Evolutionary conservation across 345 rosid genomes (phyloP).

Genomic region (Noccaea bulbosa): DNA sequence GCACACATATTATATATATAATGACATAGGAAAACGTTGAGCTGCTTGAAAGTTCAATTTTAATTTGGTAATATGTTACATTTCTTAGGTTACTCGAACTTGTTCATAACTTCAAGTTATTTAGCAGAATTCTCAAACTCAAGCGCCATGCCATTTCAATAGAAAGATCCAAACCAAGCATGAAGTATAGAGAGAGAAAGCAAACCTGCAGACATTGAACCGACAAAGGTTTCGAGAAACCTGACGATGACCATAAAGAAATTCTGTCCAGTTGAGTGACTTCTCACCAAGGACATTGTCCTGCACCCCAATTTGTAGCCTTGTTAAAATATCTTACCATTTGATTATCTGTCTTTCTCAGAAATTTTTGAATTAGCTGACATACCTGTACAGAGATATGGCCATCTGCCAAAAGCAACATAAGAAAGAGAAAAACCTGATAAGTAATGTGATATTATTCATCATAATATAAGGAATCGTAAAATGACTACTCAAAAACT

Average conservation of each 20-base stretch:
- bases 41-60: constrained; percentile 23
- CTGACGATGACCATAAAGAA: constrained; percentile 80
- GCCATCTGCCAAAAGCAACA: constrained; percentile 72
- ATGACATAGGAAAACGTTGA: constrained; percentile 17
- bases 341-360: constrained; percentile 16
- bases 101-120: constrained; percentile 1
- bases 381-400: constrained; percentile 94
- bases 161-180: constrained; percentile 21
- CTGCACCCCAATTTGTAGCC: constrained; percentile 56
- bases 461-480: constrained; percentile 28
- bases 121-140: constrained; percentile 13
- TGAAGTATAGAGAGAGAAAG: constrained; percentile 21
- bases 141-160: constrained; percentile 23
- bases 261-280: constrained; percentile 71
- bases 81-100: constrained; percentile 25
- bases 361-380: constrained; percentile 26
- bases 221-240: constrained; percentile 97
- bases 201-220: constrained; percentile 96
- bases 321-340: constrained; percentile 34
- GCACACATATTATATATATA: constrained; percentile 16
- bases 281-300: constrained; percentile 91
- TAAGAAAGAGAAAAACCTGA: constrained; percentile 29
- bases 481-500: constrained; percentile 27
- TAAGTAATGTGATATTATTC: constrained; percentile 30
- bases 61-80: constrained; percentile 3